Evolutionary conservation across 495 filamentous ascomycete genomes (phyloP).

Genomic region (Tuber aestivum): DNA sequence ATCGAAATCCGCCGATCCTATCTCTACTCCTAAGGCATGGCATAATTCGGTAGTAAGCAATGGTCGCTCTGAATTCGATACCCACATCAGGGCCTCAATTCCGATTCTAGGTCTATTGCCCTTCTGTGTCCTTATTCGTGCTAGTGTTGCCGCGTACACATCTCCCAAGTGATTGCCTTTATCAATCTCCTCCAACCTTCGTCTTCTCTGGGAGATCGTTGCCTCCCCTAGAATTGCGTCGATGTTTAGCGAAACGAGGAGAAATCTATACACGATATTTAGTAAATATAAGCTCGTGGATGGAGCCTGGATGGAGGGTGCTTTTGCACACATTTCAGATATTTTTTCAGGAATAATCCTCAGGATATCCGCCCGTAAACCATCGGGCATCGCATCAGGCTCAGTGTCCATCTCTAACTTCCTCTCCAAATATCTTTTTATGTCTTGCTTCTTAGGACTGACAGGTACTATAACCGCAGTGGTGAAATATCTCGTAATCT

Average conservation of each 20-base stretch:
- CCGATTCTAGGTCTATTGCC: neutral
- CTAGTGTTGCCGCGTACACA: neutral
- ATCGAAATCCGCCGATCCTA: too few species aligned
- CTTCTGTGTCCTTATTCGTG: neutral
- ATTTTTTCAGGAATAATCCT: neutral
- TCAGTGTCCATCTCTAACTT: too few species aligned
- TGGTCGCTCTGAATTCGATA: neutral
- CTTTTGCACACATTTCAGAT: neutral
- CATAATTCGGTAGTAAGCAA: too few species aligned
- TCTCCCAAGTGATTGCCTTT: neutral
- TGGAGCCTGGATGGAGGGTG: neutral
- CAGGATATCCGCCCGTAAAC: too few species aligned
- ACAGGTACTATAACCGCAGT: neutral
- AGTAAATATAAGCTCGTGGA: neutral
- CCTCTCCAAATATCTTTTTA: neutral
- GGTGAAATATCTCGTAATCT: neutral
- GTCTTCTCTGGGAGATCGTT: neutral
- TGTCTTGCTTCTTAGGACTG: neutral
- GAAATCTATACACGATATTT: neutral
- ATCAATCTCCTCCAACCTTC: neutral
- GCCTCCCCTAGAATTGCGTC: neutral
- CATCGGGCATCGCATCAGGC: too few species aligned
- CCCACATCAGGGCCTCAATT: neutral
- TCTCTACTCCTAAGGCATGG: too few species aligned
- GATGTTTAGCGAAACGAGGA: neutral